These are phyloP conservation scores for Sugiyamaella qingdaonensis DNA, from an alignment of 805 yeast species.

Conservation along the genomic window DNA sequence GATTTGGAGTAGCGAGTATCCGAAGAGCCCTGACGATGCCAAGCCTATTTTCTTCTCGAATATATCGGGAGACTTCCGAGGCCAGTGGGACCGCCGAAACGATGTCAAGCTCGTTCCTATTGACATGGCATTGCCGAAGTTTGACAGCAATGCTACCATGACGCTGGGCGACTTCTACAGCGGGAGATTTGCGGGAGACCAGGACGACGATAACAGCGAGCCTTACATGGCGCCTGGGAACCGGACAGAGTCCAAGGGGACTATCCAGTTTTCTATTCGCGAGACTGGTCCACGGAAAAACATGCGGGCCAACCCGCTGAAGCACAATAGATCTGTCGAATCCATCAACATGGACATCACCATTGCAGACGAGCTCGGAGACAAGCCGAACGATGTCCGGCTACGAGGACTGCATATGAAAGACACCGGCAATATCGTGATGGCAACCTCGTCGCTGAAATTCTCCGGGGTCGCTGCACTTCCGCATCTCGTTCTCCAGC, in stretches of 20 bases:
- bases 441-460: slow-evolving; percentile 31
- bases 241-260: slow-evolving; percentile 13
- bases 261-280: slow-evolving; percentile 11
- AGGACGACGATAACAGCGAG: neutral
- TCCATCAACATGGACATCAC: slow-evolving; percentile 13
- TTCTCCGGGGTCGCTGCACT: slow-evolving; percentile 31
- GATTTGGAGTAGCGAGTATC: slow-evolving; percentile 14
- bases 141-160: neutral
- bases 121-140: slow-evolving; percentile 17
- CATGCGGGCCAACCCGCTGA: slow-evolving; percentile 2
- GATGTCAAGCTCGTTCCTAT: slow-evolving; percentile 32
- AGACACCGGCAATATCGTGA: slow-evolving; percentile 31
- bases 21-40: neutral
- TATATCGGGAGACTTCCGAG: slow-evolving; percentile 37
- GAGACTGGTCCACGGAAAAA: slow-evolving; percentile 7
- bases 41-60: slow-evolving; percentile 17
- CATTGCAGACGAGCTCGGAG: slow-evolving; percentile 20
- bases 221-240: slow-evolving; percentile 6
- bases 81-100: slow-evolving; percentile 47
- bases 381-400: slow-evolving; percentile 21
- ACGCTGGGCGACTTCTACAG: slow-evolving; percentile 3
- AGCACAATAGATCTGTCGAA: slow-evolving; percentile 9
- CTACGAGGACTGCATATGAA: slow-evolving; percentile 35
- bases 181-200: neutral
- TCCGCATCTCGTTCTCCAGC: slow-evolving; percentile 46